Evolutionary conservation across 257 asterid genomes (phyloP).

Genomic region (Henckelia pumila): DNA sequence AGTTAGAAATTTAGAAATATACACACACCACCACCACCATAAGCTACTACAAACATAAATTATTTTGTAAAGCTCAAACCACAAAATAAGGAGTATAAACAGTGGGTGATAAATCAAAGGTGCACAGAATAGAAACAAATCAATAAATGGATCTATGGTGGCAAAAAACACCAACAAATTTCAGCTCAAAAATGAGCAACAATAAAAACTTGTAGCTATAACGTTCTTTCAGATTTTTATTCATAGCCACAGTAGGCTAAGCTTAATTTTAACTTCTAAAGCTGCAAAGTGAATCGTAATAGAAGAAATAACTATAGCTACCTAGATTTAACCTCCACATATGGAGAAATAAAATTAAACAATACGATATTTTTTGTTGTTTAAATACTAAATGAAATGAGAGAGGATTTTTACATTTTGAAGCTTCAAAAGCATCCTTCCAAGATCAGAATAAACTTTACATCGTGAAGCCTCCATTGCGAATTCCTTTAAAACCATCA

Average conservation of each 20-base stretch:
- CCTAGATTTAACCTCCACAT: conserved; percentile 17
- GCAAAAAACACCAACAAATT: not conserved
- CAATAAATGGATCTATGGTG: not conserved
- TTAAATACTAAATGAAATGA: conserved; percentile 22
- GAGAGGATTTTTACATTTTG: conserved; percentile 58
- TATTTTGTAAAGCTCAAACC: not conserved
- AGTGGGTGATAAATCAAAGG: not conserved
- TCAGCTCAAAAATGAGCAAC: not conserved
- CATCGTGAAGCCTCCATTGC: conserved; percentile 86
- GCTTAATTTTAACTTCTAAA: not conserved
- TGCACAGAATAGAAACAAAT: not conserved
- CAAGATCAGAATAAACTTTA: conserved; percentile 79
- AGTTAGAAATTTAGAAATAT: conserved; percentile 14
- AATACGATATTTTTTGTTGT: conserved; percentile 13
- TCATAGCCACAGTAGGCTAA: not conserved
- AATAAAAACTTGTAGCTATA: not conserved
- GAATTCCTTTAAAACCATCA: conserved; percentile 77
- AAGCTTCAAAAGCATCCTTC: conserved; percentile 86
- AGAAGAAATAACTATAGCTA: conserved; percentile 8
- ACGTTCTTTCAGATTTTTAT: not conserved
- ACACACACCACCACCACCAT: not conserved
- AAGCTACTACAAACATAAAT: not conserved
- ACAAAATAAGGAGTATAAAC: not conserved
- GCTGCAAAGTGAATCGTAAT: conserved; percentile 6
- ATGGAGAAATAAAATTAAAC: not conserved